phyloP scores from a whole-genome alignment of 2,329 filamentous ascomycete genomes.

The Truncatella angustata region DNA sequence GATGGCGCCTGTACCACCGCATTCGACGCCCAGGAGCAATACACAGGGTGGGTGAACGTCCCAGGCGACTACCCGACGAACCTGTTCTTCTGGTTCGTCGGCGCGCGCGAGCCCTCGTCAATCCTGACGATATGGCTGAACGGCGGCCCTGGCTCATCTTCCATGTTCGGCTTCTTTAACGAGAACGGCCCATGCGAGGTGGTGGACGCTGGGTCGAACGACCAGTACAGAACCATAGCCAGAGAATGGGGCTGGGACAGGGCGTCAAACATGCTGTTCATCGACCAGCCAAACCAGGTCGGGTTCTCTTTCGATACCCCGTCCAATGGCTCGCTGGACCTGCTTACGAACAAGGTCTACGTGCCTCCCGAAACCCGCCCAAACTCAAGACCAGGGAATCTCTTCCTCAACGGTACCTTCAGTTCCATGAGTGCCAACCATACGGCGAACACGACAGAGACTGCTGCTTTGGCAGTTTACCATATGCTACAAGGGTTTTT shows the following conservation, averaged over 20 bases:
- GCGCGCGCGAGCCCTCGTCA: conserved; percentile 40
- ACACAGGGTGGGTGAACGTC: conserved; percentile 66
- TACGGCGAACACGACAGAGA: conserved; percentile 55
- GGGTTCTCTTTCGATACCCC: conserved; percentile 63
- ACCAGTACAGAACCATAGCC: conserved; percentile 53
- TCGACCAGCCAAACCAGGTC: conserved; percentile 64
- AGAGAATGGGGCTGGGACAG: conserved; percentile 67
- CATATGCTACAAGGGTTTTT: conserved; percentile 64
- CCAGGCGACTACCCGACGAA: conserved; percentile 53
- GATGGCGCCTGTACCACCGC: conserved; percentile 63
- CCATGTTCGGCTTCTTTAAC: conserved; percentile 61
- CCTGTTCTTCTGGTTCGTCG: conserved; percentile 51
- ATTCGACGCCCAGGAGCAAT: conserved; percentile 65
- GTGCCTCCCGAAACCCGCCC: conserved; percentile 30
- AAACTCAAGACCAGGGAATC: conserved; percentile 20
- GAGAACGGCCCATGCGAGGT: conserved; percentile 22
- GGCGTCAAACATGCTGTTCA: conserved; percentile 47
- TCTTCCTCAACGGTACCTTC: conserved; percentile 45
- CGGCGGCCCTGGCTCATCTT: conserved; percentile 64
- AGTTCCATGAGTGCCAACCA: conserved; percentile 46
- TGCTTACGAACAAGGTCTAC: conserved; percentile 38
- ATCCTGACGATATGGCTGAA: conserved; percentile 61
- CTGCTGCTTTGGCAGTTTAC: conserved; percentile 60
- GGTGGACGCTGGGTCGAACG: conserved; percentile 31
- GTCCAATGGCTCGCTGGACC: conserved; percentile 52